phyloP scores from a whole-genome alignment of 345 rosid species.

The Boechera divaricarpa region DNA sequence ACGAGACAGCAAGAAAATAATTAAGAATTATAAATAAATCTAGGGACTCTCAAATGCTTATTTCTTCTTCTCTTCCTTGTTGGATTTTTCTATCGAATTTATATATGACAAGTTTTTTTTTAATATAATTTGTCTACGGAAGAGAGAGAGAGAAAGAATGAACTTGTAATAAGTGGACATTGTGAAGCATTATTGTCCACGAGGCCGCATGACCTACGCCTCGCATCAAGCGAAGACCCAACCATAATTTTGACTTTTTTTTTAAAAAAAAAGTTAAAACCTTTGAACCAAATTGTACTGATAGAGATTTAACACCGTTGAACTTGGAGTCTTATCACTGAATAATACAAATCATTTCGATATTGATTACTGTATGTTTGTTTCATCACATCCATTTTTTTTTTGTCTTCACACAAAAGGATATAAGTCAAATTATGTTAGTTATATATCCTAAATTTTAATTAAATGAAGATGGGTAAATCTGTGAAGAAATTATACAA shows the following conservation, averaged over 20 bases:
- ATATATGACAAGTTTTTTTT: conserved; percentile 15
- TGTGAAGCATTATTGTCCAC: conserved; percentile 50
- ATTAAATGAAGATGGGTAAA: background rate
- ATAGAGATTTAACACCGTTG: conserved; percentile 34
- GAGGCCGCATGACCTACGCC: conserved; percentile 51
- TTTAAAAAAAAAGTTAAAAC: background rate
- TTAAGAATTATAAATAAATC: conserved; percentile 21
- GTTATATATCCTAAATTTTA: background rate
- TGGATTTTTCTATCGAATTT: conserved; percentile 37
- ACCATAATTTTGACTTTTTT: conserved; percentile 41
- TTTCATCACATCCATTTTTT: background rate
- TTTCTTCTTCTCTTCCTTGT: background rate
- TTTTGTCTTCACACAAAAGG: background rate
- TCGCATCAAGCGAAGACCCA: conserved; percentile 45
- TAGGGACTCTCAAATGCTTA: conserved; percentile 19
- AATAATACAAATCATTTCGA: conserved; percentile 11
- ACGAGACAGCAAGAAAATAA: conserved; percentile 43
- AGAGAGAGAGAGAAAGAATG: conserved; percentile 1
- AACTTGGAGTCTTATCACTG: conserved; percentile 35
- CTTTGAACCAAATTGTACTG: conserved; percentile 2
- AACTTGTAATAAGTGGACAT: conserved; percentile 41
- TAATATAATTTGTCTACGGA: background rate
- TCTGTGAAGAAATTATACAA: background rate
- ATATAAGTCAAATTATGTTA: background rate
- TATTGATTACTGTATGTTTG: background rate